These are phyloP conservation scores for Colletotrichum sublineola DNA, from an alignment of 2,329 filamentous ascomycete genomes.

Conservation along the genomic window DNA sequence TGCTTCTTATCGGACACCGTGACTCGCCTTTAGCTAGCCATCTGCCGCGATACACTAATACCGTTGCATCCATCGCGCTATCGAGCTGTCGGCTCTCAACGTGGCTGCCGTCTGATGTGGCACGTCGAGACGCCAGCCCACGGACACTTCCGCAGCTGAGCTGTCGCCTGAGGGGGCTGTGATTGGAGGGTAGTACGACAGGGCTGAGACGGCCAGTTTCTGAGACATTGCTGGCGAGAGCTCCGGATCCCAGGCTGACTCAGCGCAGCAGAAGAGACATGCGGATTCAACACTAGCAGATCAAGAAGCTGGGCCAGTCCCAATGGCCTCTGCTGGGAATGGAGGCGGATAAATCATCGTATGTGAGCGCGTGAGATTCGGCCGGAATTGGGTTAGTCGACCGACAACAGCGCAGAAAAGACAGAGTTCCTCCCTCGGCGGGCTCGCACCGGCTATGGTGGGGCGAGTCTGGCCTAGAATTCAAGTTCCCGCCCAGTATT, in stretches of 20 bases:
- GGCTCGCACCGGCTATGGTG: conserved; percentile 7
- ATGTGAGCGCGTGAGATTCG: too few relatives aligned
- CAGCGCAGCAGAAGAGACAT: background rate
- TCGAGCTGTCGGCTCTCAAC: conserved; percentile 5
- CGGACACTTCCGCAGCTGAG: conserved; percentile 25
- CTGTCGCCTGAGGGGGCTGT: background rate
- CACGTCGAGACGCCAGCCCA: conserved; percentile 20
- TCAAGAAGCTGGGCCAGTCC: background rate
- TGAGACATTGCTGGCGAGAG: conserved; percentile 1
- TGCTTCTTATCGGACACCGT: conserved; percentile 25
- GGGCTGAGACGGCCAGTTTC: conserved; percentile 11
- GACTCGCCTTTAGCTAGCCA: background rate
- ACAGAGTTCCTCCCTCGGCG: conserved; percentile 2
- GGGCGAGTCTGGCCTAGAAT: background rate
- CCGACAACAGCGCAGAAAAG: background rate
- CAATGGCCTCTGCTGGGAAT: background rate
- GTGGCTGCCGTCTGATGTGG: conserved; percentile 32
- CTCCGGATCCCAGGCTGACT: background rate
- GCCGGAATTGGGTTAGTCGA: background rate
- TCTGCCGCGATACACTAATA: conserved; percentile 20
- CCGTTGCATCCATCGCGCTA: conserved; percentile 29
- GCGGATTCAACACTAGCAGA: background rate
- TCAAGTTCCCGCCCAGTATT: conserved; percentile 2
- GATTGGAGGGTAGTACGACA: conserved; percentile 32
- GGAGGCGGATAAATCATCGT: background rate